Conservation (phyloP, 1,139 yeast species). For the Taiozyma sp. region DNA sequence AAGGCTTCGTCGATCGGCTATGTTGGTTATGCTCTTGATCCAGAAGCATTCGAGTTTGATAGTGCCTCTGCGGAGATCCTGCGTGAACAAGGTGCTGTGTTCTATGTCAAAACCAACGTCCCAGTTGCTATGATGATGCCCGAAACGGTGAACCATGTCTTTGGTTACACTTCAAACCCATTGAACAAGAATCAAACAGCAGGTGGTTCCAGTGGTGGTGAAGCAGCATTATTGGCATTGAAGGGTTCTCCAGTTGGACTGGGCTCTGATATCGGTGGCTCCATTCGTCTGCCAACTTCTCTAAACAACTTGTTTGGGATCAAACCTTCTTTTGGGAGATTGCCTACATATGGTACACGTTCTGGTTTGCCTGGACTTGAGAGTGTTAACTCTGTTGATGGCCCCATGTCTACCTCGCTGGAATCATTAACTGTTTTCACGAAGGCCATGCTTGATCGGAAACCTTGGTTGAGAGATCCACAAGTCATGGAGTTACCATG, state of each 20-base stretch:
- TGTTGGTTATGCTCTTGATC: conserved; percentile 31
- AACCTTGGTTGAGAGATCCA: conserved; percentile 68
- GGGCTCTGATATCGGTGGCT: conserved; percentile 67
- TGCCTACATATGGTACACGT: conserved; percentile 47
- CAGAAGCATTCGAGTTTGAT: conserved; percentile 34
- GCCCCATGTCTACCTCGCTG: conserved; percentile 56
- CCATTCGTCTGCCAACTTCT: conserved; percentile 53
- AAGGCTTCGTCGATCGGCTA: conserved; percentile 43
- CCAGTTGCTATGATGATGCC: conserved; percentile 52
- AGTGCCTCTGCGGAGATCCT: conserved; percentile 39
- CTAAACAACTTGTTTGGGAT: conserved; percentile 51
- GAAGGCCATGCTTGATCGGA: conserved; percentile 44
- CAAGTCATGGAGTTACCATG: conserved; percentile 55
- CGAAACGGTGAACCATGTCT: conserved; percentile 41
- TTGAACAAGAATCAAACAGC: conserved; percentile 36
- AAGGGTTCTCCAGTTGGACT: conserved; percentile 49
- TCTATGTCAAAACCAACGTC: conserved; percentile 52
- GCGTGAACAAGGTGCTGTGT: conserved; percentile 46
- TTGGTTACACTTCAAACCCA: conserved; percentile 44
- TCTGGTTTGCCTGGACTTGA: conserved; percentile 61
- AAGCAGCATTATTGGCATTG: conserved; percentile 45
- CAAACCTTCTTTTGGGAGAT: conserved; percentile 45
- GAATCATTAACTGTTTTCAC: conserved; percentile 64
- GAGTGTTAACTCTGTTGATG: conserved; percentile 49
- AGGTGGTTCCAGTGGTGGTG: conserved; percentile 61